These are phyloP conservation scores for Penicillium fimorum DNA, from an alignment of 495 filamentous ascomycete genomes.

Conservation along the genomic window DNA sequence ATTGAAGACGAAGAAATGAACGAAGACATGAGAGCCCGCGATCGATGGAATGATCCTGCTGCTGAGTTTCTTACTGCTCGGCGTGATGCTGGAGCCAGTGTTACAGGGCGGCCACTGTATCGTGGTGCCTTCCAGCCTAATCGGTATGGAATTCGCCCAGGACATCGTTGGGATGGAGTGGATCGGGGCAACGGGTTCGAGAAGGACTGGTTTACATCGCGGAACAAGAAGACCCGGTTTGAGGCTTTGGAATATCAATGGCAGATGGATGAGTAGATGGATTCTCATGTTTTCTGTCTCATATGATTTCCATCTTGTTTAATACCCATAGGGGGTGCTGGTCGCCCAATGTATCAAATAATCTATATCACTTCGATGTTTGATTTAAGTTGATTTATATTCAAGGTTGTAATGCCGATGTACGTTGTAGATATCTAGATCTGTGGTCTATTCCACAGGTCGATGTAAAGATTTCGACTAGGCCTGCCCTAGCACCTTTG, in stretches of 20 bases:
- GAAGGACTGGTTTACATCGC: conserved; percentile 85
- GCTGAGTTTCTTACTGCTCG: conserved; percentile 69
- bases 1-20: conserved; percentile 84
- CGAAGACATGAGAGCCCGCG: conserved; percentile 67
- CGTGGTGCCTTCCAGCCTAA: conserved; percentile 79
- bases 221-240: conserved; percentile 70
- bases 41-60: conserved; percentile 93
- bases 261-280: conserved; percentile 81
- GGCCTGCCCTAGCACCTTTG: background rate
- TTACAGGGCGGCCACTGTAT: conserved; percentile 72
- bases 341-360: conserved; percentile 3
- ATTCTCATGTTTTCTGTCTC: background rate
- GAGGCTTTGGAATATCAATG: conserved; percentile 85
- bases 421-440: background rate
- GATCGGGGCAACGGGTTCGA: conserved; percentile 94
- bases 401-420: background rate
- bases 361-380: background rate
- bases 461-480: background rate
- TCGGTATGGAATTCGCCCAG: conserved; percentile 89
- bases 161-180: conserved; percentile 95
- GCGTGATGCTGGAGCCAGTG: conserved; percentile 38
- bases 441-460: background rate
- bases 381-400: background rate
- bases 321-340: conserved; percentile 10
- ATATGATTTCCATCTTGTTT: conserved; percentile 5